phyloP scores from a whole-genome alignment of 2,329 filamentous ascomycete species.

The Pseudocercospora ulei region DNA sequence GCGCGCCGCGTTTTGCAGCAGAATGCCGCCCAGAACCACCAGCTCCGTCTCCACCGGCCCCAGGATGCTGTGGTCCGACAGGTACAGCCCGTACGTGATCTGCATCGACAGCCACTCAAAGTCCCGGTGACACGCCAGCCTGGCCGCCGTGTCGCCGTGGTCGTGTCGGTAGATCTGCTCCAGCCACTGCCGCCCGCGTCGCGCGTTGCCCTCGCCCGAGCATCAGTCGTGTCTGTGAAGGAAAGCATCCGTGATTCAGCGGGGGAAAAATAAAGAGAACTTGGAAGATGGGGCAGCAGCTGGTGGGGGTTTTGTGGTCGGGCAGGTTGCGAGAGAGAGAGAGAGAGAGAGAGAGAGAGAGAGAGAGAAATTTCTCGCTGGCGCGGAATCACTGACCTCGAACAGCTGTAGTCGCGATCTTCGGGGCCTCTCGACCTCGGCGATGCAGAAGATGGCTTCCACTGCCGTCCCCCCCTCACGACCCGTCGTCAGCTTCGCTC shows the following conservation, averaged over 20 bases:
- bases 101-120: constrained; percentile 46
- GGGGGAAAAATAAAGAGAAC: background rate
- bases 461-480: constrained; percentile 55
- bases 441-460: constrained; percentile 51
- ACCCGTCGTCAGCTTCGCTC: constrained; percentile 50
- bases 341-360: too few relatives aligned
- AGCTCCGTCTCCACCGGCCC: constrained; percentile 49
- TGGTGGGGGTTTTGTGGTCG: too few relatives aligned
- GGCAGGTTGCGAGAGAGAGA: too few relatives aligned
- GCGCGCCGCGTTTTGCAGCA: constrained; percentile 48
- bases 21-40: constrained; percentile 47
- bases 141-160: constrained; percentile 34
- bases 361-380: too few relatives aligned
- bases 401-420: constrained; percentile 49
- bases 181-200: constrained; percentile 49
- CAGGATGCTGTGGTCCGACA: constrained; percentile 48
- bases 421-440: constrained; percentile 45
- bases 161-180: constrained; percentile 49
- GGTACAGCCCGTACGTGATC: constrained; percentile 51
- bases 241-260: too few relatives aligned
- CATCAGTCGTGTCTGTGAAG: constrained; percentile 46
- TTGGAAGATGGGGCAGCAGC: too few relatives aligned
- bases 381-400: constrained; percentile 39
- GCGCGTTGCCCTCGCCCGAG: constrained; percentile 47
- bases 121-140: constrained; percentile 41